These are phyloP conservation scores for Cyclotella baltica DNA, from an alignment of 108 stramenopile species.

Conservation along the genomic window DNA sequence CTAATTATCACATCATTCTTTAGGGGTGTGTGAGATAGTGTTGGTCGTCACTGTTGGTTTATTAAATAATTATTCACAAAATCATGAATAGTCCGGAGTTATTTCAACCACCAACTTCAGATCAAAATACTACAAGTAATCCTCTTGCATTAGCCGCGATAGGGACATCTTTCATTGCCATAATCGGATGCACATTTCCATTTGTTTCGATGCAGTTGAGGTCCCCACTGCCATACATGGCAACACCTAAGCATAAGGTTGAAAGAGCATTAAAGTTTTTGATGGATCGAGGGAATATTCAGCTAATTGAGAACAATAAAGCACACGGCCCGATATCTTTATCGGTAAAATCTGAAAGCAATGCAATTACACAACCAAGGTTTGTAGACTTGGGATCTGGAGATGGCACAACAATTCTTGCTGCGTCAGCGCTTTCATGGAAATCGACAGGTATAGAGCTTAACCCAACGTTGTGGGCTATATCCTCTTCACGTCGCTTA, in stretches of 20 bases:
- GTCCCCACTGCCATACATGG: constrained; percentile 79
- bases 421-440: constrained; percentile 59
- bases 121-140: no score
- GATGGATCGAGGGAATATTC: constrained; percentile 16
- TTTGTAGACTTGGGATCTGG: constrained; percentile 79
- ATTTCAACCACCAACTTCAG: no score
- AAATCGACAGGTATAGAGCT: constrained; percentile 73
- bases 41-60: no score
- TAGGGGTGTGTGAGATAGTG: no score
- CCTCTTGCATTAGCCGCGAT: constrained; percentile 33
- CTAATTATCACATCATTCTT: no score
- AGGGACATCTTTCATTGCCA: constrained; percentile 50
- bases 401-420: constrained; percentile 76
- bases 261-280: constrained; percentile 61
- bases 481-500: constrained; percentile 65
- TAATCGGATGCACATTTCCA: constrained; percentile 67
- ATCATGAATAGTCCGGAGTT: no score
- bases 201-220: constrained; percentile 66
- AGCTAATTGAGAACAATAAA: no score
- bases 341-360: no score
- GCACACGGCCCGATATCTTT: no score
- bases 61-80: no score
- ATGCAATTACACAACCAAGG: constrained; percentile 6
- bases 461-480: constrained; percentile 74
- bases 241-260: constrained; percentile 76